Base-by-base conservation (phyloP, 495 filamentous ascomycete genomes). In the Extremus antarcticus region DNA sequence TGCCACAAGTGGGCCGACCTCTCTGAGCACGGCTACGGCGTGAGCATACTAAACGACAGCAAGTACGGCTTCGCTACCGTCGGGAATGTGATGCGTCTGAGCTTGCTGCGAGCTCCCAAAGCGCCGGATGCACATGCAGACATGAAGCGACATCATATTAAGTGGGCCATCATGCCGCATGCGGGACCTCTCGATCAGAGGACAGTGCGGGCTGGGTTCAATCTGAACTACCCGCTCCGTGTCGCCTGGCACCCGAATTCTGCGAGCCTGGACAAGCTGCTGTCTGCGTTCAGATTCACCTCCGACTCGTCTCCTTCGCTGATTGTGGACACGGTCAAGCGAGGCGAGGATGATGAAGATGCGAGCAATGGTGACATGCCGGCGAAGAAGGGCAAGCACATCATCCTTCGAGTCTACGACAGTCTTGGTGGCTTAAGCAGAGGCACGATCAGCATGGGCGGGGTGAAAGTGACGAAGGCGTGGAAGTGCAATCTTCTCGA, bases 1-100 rank as follows among this genome's bases (percentile, higher is more conserved):
- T 90, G 86, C 69, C 92, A 98, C 73, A 91, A 88, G 68, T 98
- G 86, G 76, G 92, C 92, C n/a, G 92, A 97, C 68, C 76, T 98
- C 51, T 94, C 88, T 3, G 92, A 98, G 66, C 73, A 88, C 65
- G 83, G 82, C 32, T 96, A 95, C 66, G 92, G 92, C 57, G 87
- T 98, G 1, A 89, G 87, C 3, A 86, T 98, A 61, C 77, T 97
- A 25, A 98, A 98, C 68, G 92, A 98, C 66, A 85, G 80, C 70
- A 98, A 98, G 64, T 96, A 96, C 61, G 92, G 92, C 22, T 98
- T 98, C 68, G 92, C 92, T 38, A 94, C 88, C 20, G 76, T 74
- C 48, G 92, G 92, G n/a, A 88, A 83, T 58, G 69, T 91, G 39
- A 98, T 98, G 92, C 83, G 92, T 17, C 75, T 98, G 16, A 90